Conservation (phyloP, 768 basidiomycete genomes). For the Tricholoma furcatifolium region DNA sequence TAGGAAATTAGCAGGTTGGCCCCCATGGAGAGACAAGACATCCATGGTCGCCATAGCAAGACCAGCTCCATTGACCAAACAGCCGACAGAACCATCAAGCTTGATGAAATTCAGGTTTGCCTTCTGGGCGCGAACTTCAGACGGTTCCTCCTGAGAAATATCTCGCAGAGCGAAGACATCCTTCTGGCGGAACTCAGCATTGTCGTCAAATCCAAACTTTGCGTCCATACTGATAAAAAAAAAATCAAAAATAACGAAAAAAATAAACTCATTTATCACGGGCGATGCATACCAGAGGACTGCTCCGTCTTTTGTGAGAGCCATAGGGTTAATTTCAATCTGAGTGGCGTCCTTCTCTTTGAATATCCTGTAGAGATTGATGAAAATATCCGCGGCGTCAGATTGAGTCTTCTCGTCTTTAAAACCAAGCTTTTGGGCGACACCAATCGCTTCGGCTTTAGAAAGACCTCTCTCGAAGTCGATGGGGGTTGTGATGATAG, state of each 20-base stretch:
- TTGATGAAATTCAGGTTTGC: conserved; percentile 98
- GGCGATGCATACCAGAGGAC: conserved; percentile 73
- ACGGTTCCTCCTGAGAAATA: conserved; percentile 92
- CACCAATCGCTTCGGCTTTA: conserved; percentile 62
- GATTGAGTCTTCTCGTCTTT: conserved; percentile 64
- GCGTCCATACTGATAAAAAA: conserved; percentile 99
- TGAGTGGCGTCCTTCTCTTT: conserved; percentile 99
- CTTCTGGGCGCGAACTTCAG: conserved; percentile 97
- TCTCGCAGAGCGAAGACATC: conserved; percentile 90
- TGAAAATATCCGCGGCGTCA: conserved; percentile 91
- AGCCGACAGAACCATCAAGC: conserved; percentile 95
- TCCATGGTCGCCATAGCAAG: conserved; percentile 99
- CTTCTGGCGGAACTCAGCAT: conserved; percentile 95
- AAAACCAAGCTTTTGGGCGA: conserved; percentile 93
- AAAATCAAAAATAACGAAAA: conserved; percentile 5
- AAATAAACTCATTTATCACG: conserved; percentile 7
- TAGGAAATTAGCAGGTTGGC: conserved; percentile 97
- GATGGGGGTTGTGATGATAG: conserved; percentile 95
- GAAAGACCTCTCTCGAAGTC: conserved; percentile 80
- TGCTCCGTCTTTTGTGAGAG: conserved; percentile 84
- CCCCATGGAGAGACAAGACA: conserved; percentile 93
- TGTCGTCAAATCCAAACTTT: conserved; percentile 99
- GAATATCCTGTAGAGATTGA: conserved; percentile 94
- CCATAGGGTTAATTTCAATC: conserved; percentile 99
- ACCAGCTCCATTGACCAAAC: conserved; percentile 97